A percentile compares a stretch with the other conserved stretches of the same genome.
Conservation (phyloP, 2,329 filamentous ascomycete species). For the Aspergillus niger region DNA sequence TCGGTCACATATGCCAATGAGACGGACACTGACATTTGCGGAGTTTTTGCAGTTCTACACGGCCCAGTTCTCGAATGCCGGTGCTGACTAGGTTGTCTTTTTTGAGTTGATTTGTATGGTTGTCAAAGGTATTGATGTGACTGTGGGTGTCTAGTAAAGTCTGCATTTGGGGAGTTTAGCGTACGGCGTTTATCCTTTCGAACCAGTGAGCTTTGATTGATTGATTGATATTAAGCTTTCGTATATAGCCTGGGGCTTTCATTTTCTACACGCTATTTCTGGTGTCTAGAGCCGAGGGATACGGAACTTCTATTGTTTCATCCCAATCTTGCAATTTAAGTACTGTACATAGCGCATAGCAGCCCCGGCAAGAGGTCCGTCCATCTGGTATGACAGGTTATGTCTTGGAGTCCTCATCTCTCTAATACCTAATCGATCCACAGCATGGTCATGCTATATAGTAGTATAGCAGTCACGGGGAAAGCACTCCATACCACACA, state of each 20-base stretch:
- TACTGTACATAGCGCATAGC: conserved; percentile 4
- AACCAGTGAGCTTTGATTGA: background rate
- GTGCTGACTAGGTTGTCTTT: conserved; percentile 26
- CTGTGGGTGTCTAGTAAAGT: background rate
- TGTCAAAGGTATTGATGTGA: background rate
- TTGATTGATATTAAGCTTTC: background rate
- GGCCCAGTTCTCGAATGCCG: conserved; percentile 38
- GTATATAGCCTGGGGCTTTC: background rate
- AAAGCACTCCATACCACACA: background rate
- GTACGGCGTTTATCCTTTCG: conserved; percentile 7
- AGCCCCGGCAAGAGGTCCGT: background rate
- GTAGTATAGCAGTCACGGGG: background rate
- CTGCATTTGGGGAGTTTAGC: conserved; percentile 22
- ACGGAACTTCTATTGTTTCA: background rate
- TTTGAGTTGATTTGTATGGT: background rate
- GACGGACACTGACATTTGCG: conserved; percentile 30
- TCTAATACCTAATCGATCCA: background rate
- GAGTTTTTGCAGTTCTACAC: conserved; percentile 43
- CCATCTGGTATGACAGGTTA: background rate
- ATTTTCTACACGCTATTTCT: background rate
- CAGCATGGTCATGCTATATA: background rate
- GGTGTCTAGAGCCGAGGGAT: background rate
- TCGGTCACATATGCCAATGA: background rate
- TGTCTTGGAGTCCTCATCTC: background rate
- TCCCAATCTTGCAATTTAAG: background rate